These are phyloP conservation scores for Tricholoma matsutake DNA, from an alignment of 768 basidiomycete genomes.

Conservation along the genomic window DNA sequence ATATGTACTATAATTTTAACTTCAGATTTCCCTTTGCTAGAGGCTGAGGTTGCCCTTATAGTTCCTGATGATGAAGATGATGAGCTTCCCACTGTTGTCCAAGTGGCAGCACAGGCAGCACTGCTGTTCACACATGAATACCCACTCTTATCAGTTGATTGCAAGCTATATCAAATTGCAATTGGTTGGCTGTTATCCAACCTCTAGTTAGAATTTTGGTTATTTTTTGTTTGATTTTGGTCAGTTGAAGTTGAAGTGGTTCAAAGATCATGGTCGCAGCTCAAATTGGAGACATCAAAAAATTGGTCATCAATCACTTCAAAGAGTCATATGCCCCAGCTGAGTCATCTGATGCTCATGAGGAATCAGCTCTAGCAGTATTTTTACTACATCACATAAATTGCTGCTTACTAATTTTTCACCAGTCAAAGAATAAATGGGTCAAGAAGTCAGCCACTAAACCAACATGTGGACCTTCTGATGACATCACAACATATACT, in stretches of 20 bases:
- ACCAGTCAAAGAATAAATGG: too few relatives aligned
- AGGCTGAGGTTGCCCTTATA: too few relatives aligned
- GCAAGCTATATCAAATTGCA: too few relatives aligned
- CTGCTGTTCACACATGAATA: slow-evolving; percentile 18
- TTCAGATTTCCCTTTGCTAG: too few relatives aligned
- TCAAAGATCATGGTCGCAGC: background rate
- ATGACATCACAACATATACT: too few relatives aligned
- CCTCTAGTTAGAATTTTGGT: slow-evolving; percentile 1
- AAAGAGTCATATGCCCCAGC: background rate
- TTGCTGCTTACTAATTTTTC: background rate
- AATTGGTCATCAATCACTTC: background rate
- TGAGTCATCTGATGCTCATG: background rate
- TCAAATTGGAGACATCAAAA: slow-evolving; percentile 2
- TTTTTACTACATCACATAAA: background rate
- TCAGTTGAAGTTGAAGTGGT: slow-evolving; percentile 12
- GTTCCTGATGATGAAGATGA: slow-evolving; percentile 13
- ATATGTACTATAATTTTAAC: too few relatives aligned
- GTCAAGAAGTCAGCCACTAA: too few relatives aligned
- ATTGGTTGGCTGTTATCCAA: slow-evolving; percentile 15
- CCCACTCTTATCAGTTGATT: slow-evolving; percentile 8
- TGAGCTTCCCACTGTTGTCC: slow-evolving; percentile 13
- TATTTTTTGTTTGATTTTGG: slow-evolving; percentile 1
- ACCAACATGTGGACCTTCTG: too few relatives aligned
- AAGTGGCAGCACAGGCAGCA: slow-evolving; percentile 18
- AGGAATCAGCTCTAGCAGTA: background rate